Percentiles rank a stretch among this genome's conserved stretches.
Conservation (phyloP, 768 basidiomycete species). For the Rhizopogon vinicolor region DNA sequence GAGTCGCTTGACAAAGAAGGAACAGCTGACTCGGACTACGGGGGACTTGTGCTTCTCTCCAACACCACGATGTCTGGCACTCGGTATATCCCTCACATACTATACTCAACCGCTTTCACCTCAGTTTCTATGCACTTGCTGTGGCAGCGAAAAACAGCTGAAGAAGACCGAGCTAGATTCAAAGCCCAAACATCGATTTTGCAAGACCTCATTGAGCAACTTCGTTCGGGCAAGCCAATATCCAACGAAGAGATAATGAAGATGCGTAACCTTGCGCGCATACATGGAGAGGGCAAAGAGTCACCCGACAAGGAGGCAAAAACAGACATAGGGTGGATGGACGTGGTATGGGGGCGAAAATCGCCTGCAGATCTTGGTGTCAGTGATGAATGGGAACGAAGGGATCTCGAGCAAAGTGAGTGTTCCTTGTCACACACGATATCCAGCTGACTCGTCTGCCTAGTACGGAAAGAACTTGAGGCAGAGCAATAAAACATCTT, state of each 20-base stretch:
- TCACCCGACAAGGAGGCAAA: neutral
- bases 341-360: constrained; percentile 44
- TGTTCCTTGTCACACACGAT: neutral
- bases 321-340: constrained; percentile 41
- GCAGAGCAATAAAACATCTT: neutral
- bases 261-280: constrained; percentile 49
- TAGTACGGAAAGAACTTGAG: constrained; percentile 9
- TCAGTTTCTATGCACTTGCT: constrained; percentile 68
- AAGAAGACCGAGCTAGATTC: constrained; percentile 50
- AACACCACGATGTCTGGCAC: constrained; percentile 18
- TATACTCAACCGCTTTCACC: constrained; percentile 62
- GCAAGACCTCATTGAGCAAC: constrained; percentile 49
- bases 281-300: constrained; percentile 18
- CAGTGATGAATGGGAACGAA: constrained; percentile 33
- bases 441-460: neutral
- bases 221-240: constrained; percentile 42
- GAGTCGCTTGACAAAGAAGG: no score
- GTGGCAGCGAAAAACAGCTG: constrained; percentile 41
- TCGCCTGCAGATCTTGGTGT: constrained; percentile 1
- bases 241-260: constrained; percentile 48
- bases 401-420: constrained; percentile 35
- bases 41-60: neutral
- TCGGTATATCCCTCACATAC: constrained; percentile 56
- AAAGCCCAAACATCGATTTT: constrained; percentile 61
- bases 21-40: no score